Conservation (phyloP, 2,329 filamentous ascomycete genomes). For the Fusarium sambucinum region DNA sequence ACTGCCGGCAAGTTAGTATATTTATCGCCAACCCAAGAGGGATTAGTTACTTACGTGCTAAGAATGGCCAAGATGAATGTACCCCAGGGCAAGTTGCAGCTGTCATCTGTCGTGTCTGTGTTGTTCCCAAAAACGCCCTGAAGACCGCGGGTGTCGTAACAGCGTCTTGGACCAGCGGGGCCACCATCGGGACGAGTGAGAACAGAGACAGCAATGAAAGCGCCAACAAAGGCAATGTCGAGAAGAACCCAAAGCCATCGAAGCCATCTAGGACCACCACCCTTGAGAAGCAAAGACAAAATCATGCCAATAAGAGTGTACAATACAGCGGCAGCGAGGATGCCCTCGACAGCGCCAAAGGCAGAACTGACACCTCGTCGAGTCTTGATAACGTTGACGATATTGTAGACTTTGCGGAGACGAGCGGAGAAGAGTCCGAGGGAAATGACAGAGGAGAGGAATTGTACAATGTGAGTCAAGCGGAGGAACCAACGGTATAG, state of each 20-base stretch:
- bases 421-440: slow-evolving; percentile 35
- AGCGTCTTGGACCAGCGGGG: slow-evolving; percentile 9
- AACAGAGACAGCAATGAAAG: slow-evolving; percentile 20
- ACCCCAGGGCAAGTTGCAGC: slow-evolving; percentile 28
- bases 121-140: not conserved
- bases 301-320: slow-evolving; percentile 32
- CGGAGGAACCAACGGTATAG: slow-evolving; percentile 39
- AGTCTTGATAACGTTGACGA: slow-evolving; percentile 27
- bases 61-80: slow-evolving; percentile 31
- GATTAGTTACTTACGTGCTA: slow-evolving; percentile 23
- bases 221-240: slow-evolving; percentile 19
- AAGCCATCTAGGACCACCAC: slow-evolving; percentile 28
- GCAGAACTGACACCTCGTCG: slow-evolving; percentile 21
- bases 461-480: slow-evolving; percentile 27
- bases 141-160: slow-evolving; percentile 1
- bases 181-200: slow-evolving; percentile 25
- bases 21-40: accelerated
- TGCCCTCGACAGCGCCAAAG: slow-evolving; percentile 36
- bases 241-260: slow-evolving; percentile 31
- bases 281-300: slow-evolving; percentile 6
- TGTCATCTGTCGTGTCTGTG: not conserved
- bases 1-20: not conserved
- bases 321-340: slow-evolving; percentile 32
- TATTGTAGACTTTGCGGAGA: slow-evolving; percentile 15
- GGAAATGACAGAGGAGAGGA: slow-evolving; percentile 28